A percentile compares a stretch with the other conserved stretches of the same genome.
These are phyloP conservation scores for Paragyromitra xinjiangensis DNA, from an alignment of 495 filamentous ascomycete genomes.

Conservation along the genomic window DNA sequence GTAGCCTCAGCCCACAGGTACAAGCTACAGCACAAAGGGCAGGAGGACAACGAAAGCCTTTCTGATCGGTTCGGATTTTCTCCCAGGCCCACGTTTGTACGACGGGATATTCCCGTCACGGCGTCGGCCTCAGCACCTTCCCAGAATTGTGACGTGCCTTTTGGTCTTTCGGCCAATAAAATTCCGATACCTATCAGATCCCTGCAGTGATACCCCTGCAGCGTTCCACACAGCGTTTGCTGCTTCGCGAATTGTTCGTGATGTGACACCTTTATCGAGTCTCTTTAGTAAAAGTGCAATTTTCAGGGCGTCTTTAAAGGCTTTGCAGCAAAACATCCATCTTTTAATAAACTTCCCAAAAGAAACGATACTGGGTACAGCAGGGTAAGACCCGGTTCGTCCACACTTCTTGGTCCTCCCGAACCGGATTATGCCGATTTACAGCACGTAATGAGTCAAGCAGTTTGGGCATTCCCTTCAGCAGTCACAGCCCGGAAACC, in stretches of 20 bases:
- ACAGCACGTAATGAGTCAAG: constrained; percentile 13
- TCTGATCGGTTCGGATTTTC: constrained; percentile 23
- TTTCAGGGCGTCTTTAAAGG: background rate
- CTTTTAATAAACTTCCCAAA: constrained; percentile 3
- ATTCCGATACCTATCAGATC: constrained; percentile 10
- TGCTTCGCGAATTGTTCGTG: background rate
- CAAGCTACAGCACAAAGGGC: constrained; percentile 7
- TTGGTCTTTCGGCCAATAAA: background rate
- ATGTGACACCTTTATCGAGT: constrained; percentile 3
- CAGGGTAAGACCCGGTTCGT: background rate
- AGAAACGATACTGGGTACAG: background rate
- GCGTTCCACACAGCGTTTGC: constrained; percentile 15
- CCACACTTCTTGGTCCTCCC: background rate
- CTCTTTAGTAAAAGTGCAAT: background rate
- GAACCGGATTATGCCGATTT: background rate
- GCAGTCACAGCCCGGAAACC: background rate
- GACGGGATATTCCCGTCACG: constrained; percentile 9
- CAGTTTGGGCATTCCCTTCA: background rate
- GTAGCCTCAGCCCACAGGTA: background rate
- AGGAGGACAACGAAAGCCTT: constrained; percentile 8
- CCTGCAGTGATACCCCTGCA: background rate
- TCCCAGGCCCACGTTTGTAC: constrained; percentile 20
- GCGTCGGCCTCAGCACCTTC: background rate
- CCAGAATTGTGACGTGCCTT: constrained; percentile 28
- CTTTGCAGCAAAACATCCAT: background rate